A percentile compares a stretch with the other conserved stretches of the same genome.
These are phyloP conservation scores for Paraphoma chrysanthemicola DNA, from an alignment of 2,329 filamentous ascomycete species.

Conservation along the genomic window DNA sequence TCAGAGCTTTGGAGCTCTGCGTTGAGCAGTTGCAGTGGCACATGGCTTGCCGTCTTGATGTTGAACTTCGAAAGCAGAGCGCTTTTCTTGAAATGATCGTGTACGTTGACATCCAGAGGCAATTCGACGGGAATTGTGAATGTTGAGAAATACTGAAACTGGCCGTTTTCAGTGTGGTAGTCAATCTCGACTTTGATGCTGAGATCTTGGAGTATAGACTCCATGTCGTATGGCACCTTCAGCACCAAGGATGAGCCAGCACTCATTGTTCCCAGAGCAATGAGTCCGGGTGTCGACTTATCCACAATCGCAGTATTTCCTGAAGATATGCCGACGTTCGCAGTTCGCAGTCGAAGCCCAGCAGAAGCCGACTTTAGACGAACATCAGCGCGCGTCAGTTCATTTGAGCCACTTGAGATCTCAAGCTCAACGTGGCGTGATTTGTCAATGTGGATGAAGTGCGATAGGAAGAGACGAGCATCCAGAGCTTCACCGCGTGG, in stretches of 20 bases:
- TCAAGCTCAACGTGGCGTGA: slow-evolving; percentile 79
- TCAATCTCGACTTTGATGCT: slow-evolving; percentile 76
- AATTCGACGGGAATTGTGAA: slow-evolving; percentile 74
- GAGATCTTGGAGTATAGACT: slow-evolving; percentile 75
- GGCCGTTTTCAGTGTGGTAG: slow-evolving; percentile 72
- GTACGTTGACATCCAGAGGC: slow-evolving; percentile 92
- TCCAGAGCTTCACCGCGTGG: slow-evolving; percentile 73
- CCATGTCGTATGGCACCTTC: slow-evolving; percentile 80
- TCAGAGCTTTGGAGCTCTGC: slow-evolving; percentile 75
- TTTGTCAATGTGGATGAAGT: slow-evolving; percentile 78
- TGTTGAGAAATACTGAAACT: slow-evolving; percentile 68
- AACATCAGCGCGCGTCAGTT: slow-evolving; percentile 58
- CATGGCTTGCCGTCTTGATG: slow-evolving; percentile 78
- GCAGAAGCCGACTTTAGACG: slow-evolving; percentile 66
- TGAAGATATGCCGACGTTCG: slow-evolving; percentile 55
- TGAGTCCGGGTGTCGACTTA: slow-evolving; percentile 53
- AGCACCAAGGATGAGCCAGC: slow-evolving; percentile 62
- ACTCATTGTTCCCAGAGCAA: slow-evolving; percentile 55
- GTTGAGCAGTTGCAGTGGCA: slow-evolving; percentile 76
- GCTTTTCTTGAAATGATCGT: slow-evolving; percentile 89
- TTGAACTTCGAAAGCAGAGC: slow-evolving; percentile 89
- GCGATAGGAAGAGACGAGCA: slow-evolving; percentile 70
- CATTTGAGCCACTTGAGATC: slow-evolving; percentile 77
- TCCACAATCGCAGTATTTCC: slow-evolving; percentile 52
- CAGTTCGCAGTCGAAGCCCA: slow-evolving; percentile 63